Percentiles rank a stretch among this genome's conserved stretches.
Conservation (phyloP, 495 filamentous ascomycete genomes). For the Tuber umbilicatum region DNA sequence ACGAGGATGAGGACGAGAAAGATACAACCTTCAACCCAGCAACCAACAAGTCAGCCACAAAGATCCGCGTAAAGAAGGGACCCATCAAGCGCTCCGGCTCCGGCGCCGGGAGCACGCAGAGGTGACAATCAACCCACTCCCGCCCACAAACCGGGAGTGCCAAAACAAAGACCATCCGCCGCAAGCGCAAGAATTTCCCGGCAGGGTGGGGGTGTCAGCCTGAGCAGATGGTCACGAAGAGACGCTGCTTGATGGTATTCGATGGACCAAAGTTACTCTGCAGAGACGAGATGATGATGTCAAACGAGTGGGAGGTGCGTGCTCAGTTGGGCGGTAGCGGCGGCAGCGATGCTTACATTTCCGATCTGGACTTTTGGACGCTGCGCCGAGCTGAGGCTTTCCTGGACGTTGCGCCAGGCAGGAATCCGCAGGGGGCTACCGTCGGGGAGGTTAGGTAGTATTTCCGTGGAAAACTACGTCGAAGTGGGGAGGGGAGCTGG, state of each 20-base stretch:
- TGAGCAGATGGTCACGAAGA: constrained; percentile 94
- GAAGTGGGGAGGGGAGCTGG: neutral
- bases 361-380: constrained; percentile 88
- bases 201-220: constrained; percentile 83
- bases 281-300: constrained; percentile 99
- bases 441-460: neutral
- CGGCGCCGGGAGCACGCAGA: constrained; percentile 45
- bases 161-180: constrained; percentile 46
- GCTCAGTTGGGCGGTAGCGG: constrained; percentile 55
- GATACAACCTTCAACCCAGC: constrained; percentile 57
- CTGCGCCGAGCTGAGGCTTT: constrained; percentile 79
- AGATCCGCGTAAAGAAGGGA: constrained; percentile 41
- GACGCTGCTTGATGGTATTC: constrained; percentile 88
- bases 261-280: constrained; percentile 80
- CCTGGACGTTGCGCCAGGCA: constrained; percentile 31
- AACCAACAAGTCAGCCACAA: constrained; percentile 45
- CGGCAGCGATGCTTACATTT: constrained; percentile 59
- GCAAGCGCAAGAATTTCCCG: constrained; percentile 87
- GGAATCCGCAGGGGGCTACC: constrained; percentile 19
- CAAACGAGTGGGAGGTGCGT: constrained; percentile 84
- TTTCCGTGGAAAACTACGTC: neutral
- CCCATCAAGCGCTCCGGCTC: constrained; percentile 43
- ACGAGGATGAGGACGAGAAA: constrained; percentile 56
- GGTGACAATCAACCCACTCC: constrained; percentile 59
- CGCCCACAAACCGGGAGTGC: constrained; percentile 42